Base-by-base conservation (phyloP, 192 early-diverging fungal genomes). In the Funneliformis geosporum region DNA sequence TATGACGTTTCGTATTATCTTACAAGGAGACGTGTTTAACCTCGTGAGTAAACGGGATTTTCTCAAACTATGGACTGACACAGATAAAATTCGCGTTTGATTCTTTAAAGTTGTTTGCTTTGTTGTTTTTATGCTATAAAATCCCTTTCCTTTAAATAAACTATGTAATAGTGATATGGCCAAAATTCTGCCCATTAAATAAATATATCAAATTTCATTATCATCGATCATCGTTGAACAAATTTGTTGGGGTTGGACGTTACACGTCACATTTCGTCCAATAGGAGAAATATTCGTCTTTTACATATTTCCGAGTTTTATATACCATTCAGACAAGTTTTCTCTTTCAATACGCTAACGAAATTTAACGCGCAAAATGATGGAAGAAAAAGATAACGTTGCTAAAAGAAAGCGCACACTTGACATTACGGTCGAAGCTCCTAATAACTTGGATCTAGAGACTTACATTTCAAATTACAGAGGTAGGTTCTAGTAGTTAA, bases 381-480 rank as follows among this genome's bases (percentile, higher is more conserved):
- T 76, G 75, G 70, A 72, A 39, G 83, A 81, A 69, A 76, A 60
- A 44, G 80, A 77, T 75, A 73, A 74, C 16, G 82, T 81, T n/a
- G 79, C 82, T 16, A 87, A 87, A 62, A 73, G 84, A 23, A 87
- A 87, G 76, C 80, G 86, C 33, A 85, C 83, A 28, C 69, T 81
- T 44, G 84, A 87, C 55, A 79, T 85, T 18, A 75, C 81, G 23
- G 84, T 88, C 23, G 85, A 86, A 23, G 80, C 83, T 8, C 87
- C 87, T 43, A 85, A 84, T 23, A 88, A 88, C 69, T 70, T 93
- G 7, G 92, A 93, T 79, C 81, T 92, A 60, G 90, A 92, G 8
- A 75, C 85, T 11, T 92, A 91, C 78, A 89, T 90, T 73, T 84
- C 87, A 21, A 91, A 88, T 77, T 93, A 93, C 82, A 85, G 83